phyloP scores from a whole-genome alignment of 2,329 filamentous ascomycete species.

The Penicillium fuscoglaucum region DNA sequence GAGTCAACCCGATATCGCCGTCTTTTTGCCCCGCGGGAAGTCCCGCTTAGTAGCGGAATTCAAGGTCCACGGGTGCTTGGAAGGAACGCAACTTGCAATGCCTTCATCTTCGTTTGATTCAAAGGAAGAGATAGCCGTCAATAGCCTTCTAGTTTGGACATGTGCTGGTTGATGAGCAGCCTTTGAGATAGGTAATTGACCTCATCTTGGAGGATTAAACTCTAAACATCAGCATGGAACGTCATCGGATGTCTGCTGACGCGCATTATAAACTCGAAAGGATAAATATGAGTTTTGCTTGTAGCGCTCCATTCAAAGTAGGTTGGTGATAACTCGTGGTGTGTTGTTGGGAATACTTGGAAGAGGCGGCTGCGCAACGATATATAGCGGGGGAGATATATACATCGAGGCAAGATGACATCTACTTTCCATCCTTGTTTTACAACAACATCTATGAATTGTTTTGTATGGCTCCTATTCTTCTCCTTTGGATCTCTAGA shows the following conservation, averaged over 20 bases:
- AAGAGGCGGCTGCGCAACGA: background rate
- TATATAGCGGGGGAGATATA: background rate
- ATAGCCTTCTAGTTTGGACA: background rate
- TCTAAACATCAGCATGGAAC: background rate
- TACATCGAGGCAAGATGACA: background rate
- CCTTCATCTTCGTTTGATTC: conserved; percentile 2
- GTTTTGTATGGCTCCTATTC: background rate
- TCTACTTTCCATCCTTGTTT: background rate
- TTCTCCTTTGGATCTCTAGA: background rate
- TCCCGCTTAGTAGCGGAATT: conserved; percentile 26
- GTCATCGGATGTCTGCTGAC: conserved; percentile 6
- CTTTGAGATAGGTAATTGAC: background rate
- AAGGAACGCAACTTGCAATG: background rate
- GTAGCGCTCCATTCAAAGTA: background rate
- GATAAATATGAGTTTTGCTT: background rate
- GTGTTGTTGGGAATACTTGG: background rate
- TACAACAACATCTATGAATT: background rate
- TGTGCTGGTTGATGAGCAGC: background rate
- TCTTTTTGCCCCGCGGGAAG: conserved; percentile 27
- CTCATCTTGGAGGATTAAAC: background rate
- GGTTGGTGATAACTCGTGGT: background rate
- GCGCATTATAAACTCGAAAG: background rate
- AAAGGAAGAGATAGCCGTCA: background rate
- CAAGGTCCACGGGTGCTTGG: conserved; percentile 1
- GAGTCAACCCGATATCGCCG: conserved; percentile 37